These are phyloP conservation scores for Colletotrichum sp. DNA, from an alignment of 2,329 filamentous ascomycete species.

Conservation along the genomic window DNA sequence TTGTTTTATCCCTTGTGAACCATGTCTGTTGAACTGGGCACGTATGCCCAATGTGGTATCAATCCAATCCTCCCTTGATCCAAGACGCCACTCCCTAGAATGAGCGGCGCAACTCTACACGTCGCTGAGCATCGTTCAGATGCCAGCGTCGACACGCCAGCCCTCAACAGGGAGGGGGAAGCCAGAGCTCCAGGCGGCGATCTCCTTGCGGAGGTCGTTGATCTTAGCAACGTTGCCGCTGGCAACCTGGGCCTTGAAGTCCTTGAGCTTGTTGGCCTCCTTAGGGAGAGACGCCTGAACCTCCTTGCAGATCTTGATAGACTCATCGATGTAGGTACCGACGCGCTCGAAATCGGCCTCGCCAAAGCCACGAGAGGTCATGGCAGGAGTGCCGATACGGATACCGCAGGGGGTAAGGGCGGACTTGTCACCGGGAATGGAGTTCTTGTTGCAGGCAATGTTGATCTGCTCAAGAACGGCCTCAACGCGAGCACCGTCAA, in stretches of 20 bases:
- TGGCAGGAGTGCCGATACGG: constrained; percentile 95
- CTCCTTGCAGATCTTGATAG: constrained; percentile 89
- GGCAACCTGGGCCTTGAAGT: constrained; percentile 94
- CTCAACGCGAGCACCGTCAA: constrained; percentile 96
- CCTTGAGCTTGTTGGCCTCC: constrained; percentile 99
- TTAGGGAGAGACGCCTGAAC: constrained; percentile 87
- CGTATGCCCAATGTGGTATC: constrained; percentile 10
- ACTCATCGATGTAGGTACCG: constrained; percentile 84
- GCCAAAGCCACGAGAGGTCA: constrained; percentile 95
- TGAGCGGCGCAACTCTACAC: not conserved
- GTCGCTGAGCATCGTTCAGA: constrained; percentile 44
- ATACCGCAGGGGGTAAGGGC: constrained; percentile 94
- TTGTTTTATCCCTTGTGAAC: constrained; percentile 12
- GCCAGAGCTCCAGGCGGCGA: constrained; percentile 81
- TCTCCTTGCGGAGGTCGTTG: constrained; percentile 85
- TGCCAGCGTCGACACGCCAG: constrained; percentile 66
- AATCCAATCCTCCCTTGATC: not conserved
- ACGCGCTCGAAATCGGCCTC: constrained; percentile 92
- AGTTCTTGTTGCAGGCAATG: constrained; percentile 99
- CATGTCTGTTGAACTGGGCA: constrained; percentile 18
- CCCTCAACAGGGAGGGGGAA: constrained; percentile 93
- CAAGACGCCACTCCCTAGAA: not conserved
- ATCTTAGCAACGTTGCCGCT: constrained; percentile 81
- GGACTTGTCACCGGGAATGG: constrained; percentile 95
- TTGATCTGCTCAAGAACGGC: constrained; percentile 96